A percentile compares a stretch with the other conserved stretches of the same genome.
These are phyloP conservation scores for Diplocarpon mali DNA, from an alignment of 2,329 filamentous ascomycete genomes.

Conservation along the genomic window DNA sequence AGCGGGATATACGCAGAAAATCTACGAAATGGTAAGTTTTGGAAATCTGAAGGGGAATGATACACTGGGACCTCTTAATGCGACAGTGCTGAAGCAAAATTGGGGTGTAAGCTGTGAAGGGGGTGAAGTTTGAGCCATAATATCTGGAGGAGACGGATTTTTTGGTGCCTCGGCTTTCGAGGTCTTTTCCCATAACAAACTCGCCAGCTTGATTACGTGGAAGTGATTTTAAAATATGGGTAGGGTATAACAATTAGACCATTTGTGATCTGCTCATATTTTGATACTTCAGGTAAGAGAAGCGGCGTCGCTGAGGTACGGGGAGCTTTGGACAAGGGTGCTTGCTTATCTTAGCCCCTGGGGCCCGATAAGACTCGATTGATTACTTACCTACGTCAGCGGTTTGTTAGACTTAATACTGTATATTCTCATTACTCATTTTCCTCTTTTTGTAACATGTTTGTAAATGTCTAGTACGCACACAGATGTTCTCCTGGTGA, in stretches of 20 bases:
- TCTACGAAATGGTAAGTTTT: slow-evolving; percentile 39
- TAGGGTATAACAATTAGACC: too few relatives aligned
- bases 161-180: slow-evolving; percentile 17
- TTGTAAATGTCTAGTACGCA: slow-evolving; percentile 36
- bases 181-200: slow-evolving; percentile 24
- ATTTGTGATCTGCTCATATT: too few relatives aligned
- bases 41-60: neutral
- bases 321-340: slow-evolving; percentile 8
- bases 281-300: too few relatives aligned
- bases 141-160: slow-evolving; percentile 13
- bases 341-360: slow-evolving; percentile 10
- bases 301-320: neutral
- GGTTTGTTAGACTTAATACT: neutral
- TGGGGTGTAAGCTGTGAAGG: slow-evolving; percentile 53
- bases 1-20: slow-evolving; percentile 78
- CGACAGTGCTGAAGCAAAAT: slow-evolving; percentile 65
- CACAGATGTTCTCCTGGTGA: slow-evolving; percentile 45
- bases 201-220: slow-evolving; percentile 21
- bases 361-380: slow-evolving; percentile 6
- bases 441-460: neutral
- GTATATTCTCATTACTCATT: neutral
- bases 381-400: slow-evolving; percentile 7
- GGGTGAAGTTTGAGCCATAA: slow-evolving; percentile 21
- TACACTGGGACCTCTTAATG: slow-evolving; percentile 48
- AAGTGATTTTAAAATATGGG: too few relatives aligned